These are phyloP conservation scores for Penicillium argentinense DNA, from an alignment of 495 filamentous ascomycete species.

Conservation along the genomic window DNA sequence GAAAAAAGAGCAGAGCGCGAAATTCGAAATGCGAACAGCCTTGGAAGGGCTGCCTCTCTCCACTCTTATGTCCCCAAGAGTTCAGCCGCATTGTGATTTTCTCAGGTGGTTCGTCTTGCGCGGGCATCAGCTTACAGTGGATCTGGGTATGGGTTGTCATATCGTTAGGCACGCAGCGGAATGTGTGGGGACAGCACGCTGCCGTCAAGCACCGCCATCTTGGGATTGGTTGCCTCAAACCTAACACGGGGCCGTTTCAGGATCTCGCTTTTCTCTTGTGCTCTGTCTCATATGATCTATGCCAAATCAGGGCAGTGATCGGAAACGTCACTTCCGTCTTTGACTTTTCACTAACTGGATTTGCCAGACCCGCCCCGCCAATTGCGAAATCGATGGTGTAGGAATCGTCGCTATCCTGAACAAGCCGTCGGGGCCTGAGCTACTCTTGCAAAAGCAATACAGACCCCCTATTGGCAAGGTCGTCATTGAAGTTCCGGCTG, in stretches of 20 bases:
- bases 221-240: too few relatives aligned
- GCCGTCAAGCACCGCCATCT: too few relatives aligned
- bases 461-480: slow-evolving; percentile 78
- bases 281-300: neutral
- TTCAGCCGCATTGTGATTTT: slow-evolving; percentile 4
- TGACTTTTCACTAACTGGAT: neutral
- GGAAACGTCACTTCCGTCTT: neutral
- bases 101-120: neutral
- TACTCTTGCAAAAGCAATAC: slow-evolving; percentile 86
- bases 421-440: slow-evolving; percentile 66
- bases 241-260: neutral
- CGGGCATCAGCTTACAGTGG: slow-evolving; percentile 3
- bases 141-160: neutral
- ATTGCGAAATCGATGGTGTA: slow-evolving; percentile 79
- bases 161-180: too few relatives aligned
- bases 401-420: slow-evolving; percentile 87
- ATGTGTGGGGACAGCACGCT: neutral
- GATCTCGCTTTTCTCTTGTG: neutral
- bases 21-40: too few relatives aligned
- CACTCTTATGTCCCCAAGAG: neutral
- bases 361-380: slow-evolving; percentile 60
- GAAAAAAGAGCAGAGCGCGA: neutral
- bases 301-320: neutral
- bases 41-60: neutral
- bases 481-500: slow-evolving; percentile 82